phyloP scores from a whole-genome alignment of 208 protist genomes.

The Trypanosoma brucei region DNA sequence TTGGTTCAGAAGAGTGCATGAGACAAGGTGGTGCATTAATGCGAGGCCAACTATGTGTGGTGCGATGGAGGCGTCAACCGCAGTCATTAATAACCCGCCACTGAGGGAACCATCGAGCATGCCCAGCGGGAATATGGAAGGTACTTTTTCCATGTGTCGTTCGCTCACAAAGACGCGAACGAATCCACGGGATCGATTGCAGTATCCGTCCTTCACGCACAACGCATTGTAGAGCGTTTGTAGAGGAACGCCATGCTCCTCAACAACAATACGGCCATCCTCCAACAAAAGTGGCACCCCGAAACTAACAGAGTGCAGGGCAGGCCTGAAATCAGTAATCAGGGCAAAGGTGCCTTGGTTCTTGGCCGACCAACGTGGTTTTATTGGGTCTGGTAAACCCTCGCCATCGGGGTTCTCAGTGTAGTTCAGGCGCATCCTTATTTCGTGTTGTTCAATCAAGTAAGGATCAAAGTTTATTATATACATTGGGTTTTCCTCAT shows the following conservation, averaged over 20 bases:
- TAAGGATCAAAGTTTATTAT: slow-evolving; percentile 90
- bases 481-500: slow-evolving; percentile 56
- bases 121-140: slow-evolving; percentile 79
- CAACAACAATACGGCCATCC: slow-evolving; percentile 49
- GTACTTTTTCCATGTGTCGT: slow-evolving; percentile 39
- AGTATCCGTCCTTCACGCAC: slow-evolving; percentile 61
- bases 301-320: slow-evolving; percentile 57
- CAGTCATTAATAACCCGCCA: slow-evolving; percentile 61
- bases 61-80: slow-evolving; percentile 71
- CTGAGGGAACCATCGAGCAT: slow-evolving; percentile 78
- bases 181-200: slow-evolving; percentile 71
- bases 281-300: slow-evolving; percentile 52
- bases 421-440: slow-evolving; percentile 65
- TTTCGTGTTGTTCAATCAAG: slow-evolving; percentile 77
- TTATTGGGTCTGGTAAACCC: slow-evolving; percentile 28
- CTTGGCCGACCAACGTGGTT: slow-evolving; percentile 32
- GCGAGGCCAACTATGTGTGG: slow-evolving; percentile 86
- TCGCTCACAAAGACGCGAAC: slow-evolving; percentile 78
- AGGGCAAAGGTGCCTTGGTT: slow-evolving; percentile 70
- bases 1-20: slow-evolving; percentile 66
- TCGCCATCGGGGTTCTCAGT: slow-evolving; percentile 72
- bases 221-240: slow-evolving; percentile 78
- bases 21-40: slow-evolving; percentile 83
- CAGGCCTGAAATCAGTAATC: slow-evolving; percentile 67
- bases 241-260: slow-evolving; percentile 70